phyloP scores from a whole-genome alignment of 208 protist genomes.

The Endotrypanum monterogeii region DNA sequence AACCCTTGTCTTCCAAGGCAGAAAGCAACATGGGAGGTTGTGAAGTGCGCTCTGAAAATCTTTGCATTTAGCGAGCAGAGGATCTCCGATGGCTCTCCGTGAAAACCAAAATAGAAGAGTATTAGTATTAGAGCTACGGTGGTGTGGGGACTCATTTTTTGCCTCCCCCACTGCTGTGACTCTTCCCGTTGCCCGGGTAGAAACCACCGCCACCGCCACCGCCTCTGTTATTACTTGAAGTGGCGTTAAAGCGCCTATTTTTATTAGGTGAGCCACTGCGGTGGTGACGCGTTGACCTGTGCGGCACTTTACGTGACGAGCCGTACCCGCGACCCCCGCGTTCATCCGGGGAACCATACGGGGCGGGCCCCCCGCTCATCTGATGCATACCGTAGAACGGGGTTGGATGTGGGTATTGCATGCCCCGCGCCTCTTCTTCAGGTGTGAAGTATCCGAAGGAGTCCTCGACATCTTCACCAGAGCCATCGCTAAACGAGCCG shows the following conservation, averaged over 20 bases:
- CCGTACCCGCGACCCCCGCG: slow-evolving; percentile 20
- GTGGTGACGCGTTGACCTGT: slow-evolving; percentile 19
- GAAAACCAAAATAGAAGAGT: neutral
- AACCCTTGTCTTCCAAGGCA: neutral
- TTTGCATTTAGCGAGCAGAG: neutral
- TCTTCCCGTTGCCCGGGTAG: neutral
- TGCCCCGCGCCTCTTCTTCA: slow-evolving; percentile 30
- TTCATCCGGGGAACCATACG: slow-evolving; percentile 4
- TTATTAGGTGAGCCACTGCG: slow-evolving; percentile 24
- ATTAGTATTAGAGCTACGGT: neutral
- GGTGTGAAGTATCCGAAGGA: slow-evolving; percentile 58
- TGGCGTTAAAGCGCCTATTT: slow-evolving; percentile 15
- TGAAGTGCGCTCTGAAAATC: neutral
- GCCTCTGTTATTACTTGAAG: slow-evolving; percentile 13
- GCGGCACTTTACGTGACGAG: slow-evolving; percentile 20
- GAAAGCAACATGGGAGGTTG: neutral
- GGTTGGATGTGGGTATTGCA: slow-evolving; percentile 43
- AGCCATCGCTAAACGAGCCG: slow-evolving; percentile 32
- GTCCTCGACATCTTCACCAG: slow-evolving; percentile 29
- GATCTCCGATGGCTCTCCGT: neutral
- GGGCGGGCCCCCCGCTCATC: slow-evolving; percentile 54
- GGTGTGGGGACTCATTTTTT: neutral
- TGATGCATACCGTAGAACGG: slow-evolving; percentile 64
- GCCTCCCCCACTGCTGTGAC: neutral
- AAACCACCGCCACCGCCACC: slow-evolving; percentile 4